Percentiles rank a stretch among this genome's conserved stretches.
phyloP scores from a whole-genome alignment of 768 basidiomycete genomes.

The Rhizopogon salebrosus region DNA sequence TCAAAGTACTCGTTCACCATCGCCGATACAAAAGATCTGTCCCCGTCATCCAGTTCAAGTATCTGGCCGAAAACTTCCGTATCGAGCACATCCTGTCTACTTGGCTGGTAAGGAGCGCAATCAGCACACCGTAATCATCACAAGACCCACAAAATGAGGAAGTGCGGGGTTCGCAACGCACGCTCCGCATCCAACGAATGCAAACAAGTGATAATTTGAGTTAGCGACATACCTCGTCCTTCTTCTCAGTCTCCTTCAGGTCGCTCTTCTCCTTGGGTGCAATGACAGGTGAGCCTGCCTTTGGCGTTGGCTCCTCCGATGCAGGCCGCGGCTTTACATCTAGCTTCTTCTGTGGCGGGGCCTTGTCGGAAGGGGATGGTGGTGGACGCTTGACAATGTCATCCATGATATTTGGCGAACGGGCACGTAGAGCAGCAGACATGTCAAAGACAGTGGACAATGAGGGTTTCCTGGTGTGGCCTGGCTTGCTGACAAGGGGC shows the following conservation, averaged over 20 bases:
- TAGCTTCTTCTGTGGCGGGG: conserved; percentile 24
- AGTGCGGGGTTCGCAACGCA: not conserved
- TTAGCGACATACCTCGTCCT: conserved; percentile 22
- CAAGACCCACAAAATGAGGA: not conserved
- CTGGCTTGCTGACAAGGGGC: not conserved
- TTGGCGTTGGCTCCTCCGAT: conserved; percentile 17
- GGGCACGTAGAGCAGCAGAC: conserved; percentile 18
- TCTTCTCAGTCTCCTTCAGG: conserved; percentile 14
- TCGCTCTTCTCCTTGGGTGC: not conserved
- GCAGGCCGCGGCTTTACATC: conserved; percentile 26
- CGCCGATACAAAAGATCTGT: conserved; percentile 65
- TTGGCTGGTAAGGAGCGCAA: conserved; percentile 5
- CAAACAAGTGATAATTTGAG: not conserved
- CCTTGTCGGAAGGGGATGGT: conserved; percentile 29
- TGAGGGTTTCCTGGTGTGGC: not conserved
- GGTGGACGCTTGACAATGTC: conserved; percentile 24
- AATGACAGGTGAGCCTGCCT: conserved; percentile 11
- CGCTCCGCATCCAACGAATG: not conserved
- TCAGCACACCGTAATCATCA: conserved; percentile 7
- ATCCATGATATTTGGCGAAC: conserved; percentile 25
- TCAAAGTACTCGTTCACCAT: conserved; percentile 80
- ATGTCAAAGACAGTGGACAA: not conserved
- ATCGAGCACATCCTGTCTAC: conserved; percentile 50
- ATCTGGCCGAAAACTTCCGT: conserved; percentile 82
- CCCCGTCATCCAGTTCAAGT: conserved; percentile 84